Conservation (phyloP, 2,329 filamentous ascomycete genomes). For the Pseudogymnoascus pannorum region DNA sequence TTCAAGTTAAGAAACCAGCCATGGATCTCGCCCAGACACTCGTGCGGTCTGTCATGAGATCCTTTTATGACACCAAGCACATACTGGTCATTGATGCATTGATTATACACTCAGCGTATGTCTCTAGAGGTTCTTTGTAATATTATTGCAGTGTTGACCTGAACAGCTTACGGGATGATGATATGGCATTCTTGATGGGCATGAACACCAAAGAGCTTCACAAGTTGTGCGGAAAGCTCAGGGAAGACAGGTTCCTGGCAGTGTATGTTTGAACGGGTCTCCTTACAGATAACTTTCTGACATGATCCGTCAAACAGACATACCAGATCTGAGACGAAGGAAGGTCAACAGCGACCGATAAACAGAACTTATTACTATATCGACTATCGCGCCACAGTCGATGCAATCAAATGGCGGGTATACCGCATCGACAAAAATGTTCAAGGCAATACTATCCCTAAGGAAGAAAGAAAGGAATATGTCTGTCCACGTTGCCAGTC, state of each 20-base stretch:
- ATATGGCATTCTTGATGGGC: constrained; percentile 77
- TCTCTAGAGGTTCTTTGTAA: constrained; percentile 22
- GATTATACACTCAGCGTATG: constrained; percentile 63
- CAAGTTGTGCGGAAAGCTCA: constrained; percentile 76
- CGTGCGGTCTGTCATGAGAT: constrained; percentile 76
- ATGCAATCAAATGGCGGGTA: constrained; percentile 92
- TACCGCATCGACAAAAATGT: constrained; percentile 84
- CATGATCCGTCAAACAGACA: constrained; percentile 39
- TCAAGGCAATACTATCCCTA: constrained; percentile 72
- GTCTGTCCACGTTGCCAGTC: constrained; percentile 73
- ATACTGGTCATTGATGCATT: constrained; percentile 77
- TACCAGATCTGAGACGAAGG: constrained; percentile 68
- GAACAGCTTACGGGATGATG: constrained; percentile 68
- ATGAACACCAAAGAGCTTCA: constrained; percentile 90
- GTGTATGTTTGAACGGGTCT: constrained; percentile 47
- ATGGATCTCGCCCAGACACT: constrained; percentile 69
- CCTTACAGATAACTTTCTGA: neutral
- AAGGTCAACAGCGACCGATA: constrained; percentile 73
- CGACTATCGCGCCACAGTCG: constrained; percentile 87
- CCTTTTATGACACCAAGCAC: constrained; percentile 80
- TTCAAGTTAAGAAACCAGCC: constrained; percentile 17
- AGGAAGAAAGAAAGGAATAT: constrained; percentile 85
- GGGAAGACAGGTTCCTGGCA: constrained; percentile 77
- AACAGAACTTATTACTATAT: constrained; percentile 96
- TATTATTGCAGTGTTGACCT: constrained; percentile 23